A percentile compares a stretch with the other conserved stretches of the same genome.
These are phyloP conservation scores for Cyclostephanos tholiformis DNA, from an alignment of 108 stramenopile species.

Conservation along the genomic window DNA sequence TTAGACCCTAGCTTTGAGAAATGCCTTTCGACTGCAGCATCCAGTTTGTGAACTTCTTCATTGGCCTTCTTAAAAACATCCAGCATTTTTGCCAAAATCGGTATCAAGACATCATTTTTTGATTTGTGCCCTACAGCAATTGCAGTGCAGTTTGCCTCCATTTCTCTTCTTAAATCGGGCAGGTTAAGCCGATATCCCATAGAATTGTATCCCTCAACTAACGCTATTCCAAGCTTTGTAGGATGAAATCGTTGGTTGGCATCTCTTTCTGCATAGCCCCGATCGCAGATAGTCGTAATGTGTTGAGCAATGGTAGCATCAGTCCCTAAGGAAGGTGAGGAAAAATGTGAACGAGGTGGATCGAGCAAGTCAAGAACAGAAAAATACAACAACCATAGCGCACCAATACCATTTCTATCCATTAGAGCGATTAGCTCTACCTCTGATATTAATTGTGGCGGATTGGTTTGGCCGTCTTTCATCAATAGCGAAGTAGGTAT, in stretches of 20 bases:
- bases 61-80: slow-evolving; percentile 69
- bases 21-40: slow-evolving; percentile 77
- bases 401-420: slow-evolving; percentile 39
- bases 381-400: too few species aligned
- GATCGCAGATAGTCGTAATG: slow-evolving; percentile 83
- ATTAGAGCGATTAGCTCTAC: slow-evolving; percentile 77
- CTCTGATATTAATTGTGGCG: slow-evolving; percentile 77
- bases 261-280: slow-evolving; percentile 85
- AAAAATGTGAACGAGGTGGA: too few species aligned
- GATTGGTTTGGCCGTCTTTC: slow-evolving; percentile 77
- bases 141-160: slow-evolving; percentile 81
- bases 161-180: slow-evolving; percentile 85
- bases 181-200: slow-evolving; percentile 96
- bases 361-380: too few species aligned
- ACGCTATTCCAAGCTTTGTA: slow-evolving; percentile 85
- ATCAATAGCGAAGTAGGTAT: slow-evolving; percentile 66
- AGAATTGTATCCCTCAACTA: slow-evolving; percentile 93
- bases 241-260: slow-evolving; percentile 76
- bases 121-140: slow-evolving; percentile 78
- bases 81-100: slow-evolving; percentile 78
- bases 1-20: slow-evolving; percentile 66
- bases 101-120: slow-evolving; percentile 73
- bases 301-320: slow-evolving; percentile 94
- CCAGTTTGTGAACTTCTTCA: slow-evolving; percentile 84
- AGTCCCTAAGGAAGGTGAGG: slow-evolving; percentile 71